Evolutionary conservation across 208 protist genomes (phyloP), one percentile per base, ranked within the genome.

Genomic region (Acanthamoeba royreba): DNA sequence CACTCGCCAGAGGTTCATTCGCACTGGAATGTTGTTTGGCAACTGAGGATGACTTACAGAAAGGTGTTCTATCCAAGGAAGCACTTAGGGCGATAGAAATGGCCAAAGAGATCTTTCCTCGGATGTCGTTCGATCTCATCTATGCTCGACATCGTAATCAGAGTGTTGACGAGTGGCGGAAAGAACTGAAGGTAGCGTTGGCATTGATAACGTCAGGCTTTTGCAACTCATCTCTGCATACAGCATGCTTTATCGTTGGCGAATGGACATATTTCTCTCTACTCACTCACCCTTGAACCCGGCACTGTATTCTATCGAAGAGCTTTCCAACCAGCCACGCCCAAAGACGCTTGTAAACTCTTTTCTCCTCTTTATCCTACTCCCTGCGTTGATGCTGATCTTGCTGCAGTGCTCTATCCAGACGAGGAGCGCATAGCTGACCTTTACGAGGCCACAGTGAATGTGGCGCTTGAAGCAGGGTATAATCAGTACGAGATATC

Each of bases 101-200:
- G 1, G 55, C 63, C 7, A 38, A 83, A 61, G 19, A 89, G 25
- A 17, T 94, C 4, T 95, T 94, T 58, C 53, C 83, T 22, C 31
- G 40, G 17, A 87, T 95, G 8, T 88, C 85, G 9, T 94, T 95
- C 28, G 94, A 95, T 49, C 45, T 95, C 22, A 95, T 95, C n/a
- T 95, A 94, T 47, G 86, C 85, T 8, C 94, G 94, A 83, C 52
- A 91, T 28, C 9, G 11, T 19, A n/a, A 91, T 7, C 94, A 95
- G 45, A 61, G 47, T 15, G 8, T 35, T 22, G 72, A 74, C n/a
- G 25, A 91, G 35, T 95, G 94, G 94, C n/a, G n/a, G 17, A 28
- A 89, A 28, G 92, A 95, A 53, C 79, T 87, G 31, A 13, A 55
- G 79, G 79, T 87, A n/a, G n/a, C n/a, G n/a, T n/a, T n/a, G n/a